Evolutionary conservation across 306 rosid genomes (phyloP), one percentile per base, ranked within the genome.

Genomic region (Cercis canadensis): DNA sequence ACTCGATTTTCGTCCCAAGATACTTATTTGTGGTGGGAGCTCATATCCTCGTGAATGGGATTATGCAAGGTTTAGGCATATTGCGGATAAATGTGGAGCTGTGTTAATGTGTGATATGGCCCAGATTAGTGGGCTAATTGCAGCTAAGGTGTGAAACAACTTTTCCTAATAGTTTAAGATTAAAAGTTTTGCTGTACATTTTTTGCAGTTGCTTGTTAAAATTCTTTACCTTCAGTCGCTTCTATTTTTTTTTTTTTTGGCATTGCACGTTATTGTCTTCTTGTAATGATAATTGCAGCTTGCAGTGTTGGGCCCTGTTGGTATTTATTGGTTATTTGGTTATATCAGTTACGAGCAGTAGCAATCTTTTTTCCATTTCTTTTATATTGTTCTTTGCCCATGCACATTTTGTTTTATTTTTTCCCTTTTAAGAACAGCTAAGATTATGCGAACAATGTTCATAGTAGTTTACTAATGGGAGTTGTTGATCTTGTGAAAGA

Each of bases 1-100:
- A 6, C 84, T 93, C 39, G 97, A 93, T 83, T 90, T 88, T 78
- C 96, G 98, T 41, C 98, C 98, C n/a, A 93, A 87, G 84, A 88
- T 93, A 82, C 90, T 93, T 52, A 90, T 93, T 60, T 93, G 96
- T 68, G 98, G 98, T 8, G 98, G 98, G 17, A 90, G 98, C 50
- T 90, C 98, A 0, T 90, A 93, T 62, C 94, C 98, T 65, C 82
- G 98, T 36, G 98, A 93, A 71, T 89, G 92, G 94, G 98, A 93
- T 72, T 93, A 93, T 24, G 86, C 90, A 0, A 88, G 94, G 79
- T 90, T 93, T 86, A 81, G 98, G 83, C 92, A 81, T 58, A 83
- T 93, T 80, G 92, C 98, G 0, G 97, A 90, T 72, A 93, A 89
- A 69, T 90, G 98, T 64, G 96, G 97, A 45, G 90, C 97, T 39